These are phyloP conservation scores for Sclerotinia nivalis DNA, from an alignment of 2,329 filamentous ascomycete genomes.

Conservation along the genomic window DNA sequence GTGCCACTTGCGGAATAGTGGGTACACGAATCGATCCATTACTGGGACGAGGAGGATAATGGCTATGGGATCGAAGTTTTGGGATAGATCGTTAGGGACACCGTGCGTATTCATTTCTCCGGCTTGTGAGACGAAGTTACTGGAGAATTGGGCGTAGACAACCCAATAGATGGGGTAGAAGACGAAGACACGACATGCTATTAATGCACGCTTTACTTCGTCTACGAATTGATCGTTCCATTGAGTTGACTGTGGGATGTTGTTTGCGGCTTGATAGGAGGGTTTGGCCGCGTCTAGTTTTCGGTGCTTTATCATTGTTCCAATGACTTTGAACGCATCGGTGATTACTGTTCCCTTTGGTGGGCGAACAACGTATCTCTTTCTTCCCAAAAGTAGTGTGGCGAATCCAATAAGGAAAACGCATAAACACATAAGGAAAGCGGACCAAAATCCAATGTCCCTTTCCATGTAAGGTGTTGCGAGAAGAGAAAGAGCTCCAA, in stretches of 20 bases:
- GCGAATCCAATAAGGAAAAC: conserved; percentile 54
- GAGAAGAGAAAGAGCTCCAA: conserved; percentile 55
- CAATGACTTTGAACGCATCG: conserved; percentile 63
- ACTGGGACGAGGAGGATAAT: conserved; percentile 59
- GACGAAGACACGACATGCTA: conserved; percentile 57
- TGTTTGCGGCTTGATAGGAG: conserved; percentile 53
- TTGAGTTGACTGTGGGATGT: conserved; percentile 5
- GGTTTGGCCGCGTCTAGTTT: conserved; percentile 61
- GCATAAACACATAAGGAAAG: conserved; percentile 53
- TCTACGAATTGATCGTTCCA: conserved; percentile 49
- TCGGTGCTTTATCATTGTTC: conserved; percentile 53
- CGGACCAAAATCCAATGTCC: conserved; percentile 53
- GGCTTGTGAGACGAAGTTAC: conserved; percentile 61
- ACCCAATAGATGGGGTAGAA: conserved; percentile 64
- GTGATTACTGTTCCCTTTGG: conserved; percentile 64
- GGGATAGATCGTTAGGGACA: conserved; percentile 61
- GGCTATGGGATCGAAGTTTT: conserved; percentile 59
- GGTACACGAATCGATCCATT: conserved; percentile 57
- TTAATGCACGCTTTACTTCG: conserved; percentile 53
- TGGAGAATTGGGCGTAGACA: conserved; percentile 47
- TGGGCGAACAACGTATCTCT: conserved; percentile 56
- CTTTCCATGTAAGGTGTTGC: conserved; percentile 47
- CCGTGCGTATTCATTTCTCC: conserved; percentile 53
- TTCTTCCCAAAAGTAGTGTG: conserved; percentile 51
- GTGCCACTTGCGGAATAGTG: conserved; percentile 52